Evolutionary conservation across 2,329 filamentous ascomycete species (phyloP), one percentile per base, ranked within the genome.

Genomic region (Neonectria ditissima): DNA sequence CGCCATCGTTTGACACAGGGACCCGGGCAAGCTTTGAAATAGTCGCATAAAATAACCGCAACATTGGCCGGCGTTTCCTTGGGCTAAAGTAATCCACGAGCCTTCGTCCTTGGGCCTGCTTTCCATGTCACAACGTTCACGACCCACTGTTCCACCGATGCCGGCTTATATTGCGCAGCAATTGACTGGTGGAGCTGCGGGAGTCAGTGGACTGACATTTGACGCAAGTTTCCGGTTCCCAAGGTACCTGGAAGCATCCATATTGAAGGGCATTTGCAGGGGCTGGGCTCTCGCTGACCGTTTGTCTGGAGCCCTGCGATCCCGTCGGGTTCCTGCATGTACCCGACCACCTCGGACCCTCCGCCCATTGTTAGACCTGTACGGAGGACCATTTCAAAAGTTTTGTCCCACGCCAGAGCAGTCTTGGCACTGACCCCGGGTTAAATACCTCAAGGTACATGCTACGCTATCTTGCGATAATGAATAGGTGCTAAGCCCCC

Each of bases 111-210:
- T 34, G 26, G 30, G 45, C 8, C 44, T 24, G 16, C 6, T 48
- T 47, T 18, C 45, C 16, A 18, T 30, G 28, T 48, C 45, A 10
- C 30, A 54, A 24, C 26, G 22, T 18, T 7, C 24, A 34, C 37
- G 54, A 44, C 54, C 45, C 63, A 54, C 41, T 56, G 34, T 54
- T 22, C 44, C 45, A n/a, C 56, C 24, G 53, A 54, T 53, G 26
- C 34, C 48, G 56, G 48, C 26, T 54, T 43, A 59, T 51, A 59
- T 53, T 45, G 39, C 44, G 48, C 56, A 54, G 50, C n/a, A 28
- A 47, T 28, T 55, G 50, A 54, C 22, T 59, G 56, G 48, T 54
- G 48, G 52, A 45, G 32, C 52, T 34, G 37, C 13, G 39, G 48
- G 56, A 32, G 24, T 3, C 20, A n/a, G 28, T 20, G 47, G 28